Percentiles rank a stretch among this genome's conserved stretches.
Conservation (phyloP, 768 basidiomycete genomes). For the Tulasnella sp. region DNA sequence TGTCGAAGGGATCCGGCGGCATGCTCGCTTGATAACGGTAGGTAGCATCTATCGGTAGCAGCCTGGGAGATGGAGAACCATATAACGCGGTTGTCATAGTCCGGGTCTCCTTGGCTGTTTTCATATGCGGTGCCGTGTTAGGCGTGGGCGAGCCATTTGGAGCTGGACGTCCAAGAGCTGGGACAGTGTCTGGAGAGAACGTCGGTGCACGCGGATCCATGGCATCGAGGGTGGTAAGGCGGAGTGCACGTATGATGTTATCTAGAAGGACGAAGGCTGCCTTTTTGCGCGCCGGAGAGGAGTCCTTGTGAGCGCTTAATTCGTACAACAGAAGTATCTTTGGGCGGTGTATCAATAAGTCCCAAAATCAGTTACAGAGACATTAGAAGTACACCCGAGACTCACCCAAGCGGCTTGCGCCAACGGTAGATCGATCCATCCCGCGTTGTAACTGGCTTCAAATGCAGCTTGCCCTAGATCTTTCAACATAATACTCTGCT, state of each 20-base stretch:
- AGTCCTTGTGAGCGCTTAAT: constrained; percentile 12
- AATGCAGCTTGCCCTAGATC: constrained; percentile 4
- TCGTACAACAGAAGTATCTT: constrained; percentile 15
- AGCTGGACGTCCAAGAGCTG: neutral
- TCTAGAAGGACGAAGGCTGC: constrained; percentile 2
- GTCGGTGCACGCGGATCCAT: constrained; percentile 4
- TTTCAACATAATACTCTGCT: neutral
- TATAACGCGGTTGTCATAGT: too few species aligned
- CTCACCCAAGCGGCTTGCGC: constrained; percentile 14
- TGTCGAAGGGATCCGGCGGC: too few species aligned
- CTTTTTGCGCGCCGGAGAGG: neutral
- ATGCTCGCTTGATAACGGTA: too few species aligned
- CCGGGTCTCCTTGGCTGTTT: too few species aligned
- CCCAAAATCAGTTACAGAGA: neutral
- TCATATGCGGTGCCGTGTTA: neutral
- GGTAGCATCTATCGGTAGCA: too few species aligned
- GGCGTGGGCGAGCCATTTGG: neutral
- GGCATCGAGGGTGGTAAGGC: constrained; percentile 16
- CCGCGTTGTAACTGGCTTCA: constrained; percentile 4
- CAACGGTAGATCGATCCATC: neutral
- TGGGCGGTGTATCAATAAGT: neutral
- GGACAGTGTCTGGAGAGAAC: constrained; percentile 4
- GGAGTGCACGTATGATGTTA: constrained; percentile 9
- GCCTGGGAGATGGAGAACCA: too few species aligned
- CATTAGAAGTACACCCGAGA: too few species aligned